Conservation (phyloP, 345 rosid genomes). For the Heritiera littoralis region DNA sequence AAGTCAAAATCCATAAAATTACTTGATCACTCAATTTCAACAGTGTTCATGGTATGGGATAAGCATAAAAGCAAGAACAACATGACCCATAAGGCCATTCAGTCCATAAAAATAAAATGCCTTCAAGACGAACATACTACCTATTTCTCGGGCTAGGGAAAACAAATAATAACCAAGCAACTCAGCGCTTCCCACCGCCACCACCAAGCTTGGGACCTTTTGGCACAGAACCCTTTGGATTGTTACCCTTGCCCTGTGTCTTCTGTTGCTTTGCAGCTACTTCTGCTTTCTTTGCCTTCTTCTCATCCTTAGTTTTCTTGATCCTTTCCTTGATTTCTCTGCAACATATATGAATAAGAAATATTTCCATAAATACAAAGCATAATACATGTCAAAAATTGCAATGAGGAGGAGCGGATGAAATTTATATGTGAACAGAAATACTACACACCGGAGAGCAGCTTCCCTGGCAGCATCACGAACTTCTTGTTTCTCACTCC, state of each 20-base stretch:
- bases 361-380: neutral
- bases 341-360: neutral
- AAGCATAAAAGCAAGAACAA: neutral
- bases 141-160: conserved; percentile 16
- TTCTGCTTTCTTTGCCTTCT: conserved; percentile 83
- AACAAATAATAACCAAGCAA: conserved; percentile 6
- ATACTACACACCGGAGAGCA: conserved; percentile 52
- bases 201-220: conserved; percentile 70
- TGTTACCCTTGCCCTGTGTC: conserved; percentile 46
- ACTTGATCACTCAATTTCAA: neutral
- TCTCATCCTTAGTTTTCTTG: conserved; percentile 83
- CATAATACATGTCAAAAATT: neutral
- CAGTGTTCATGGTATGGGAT: neutral
- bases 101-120: conserved; percentile 2
- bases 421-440: neutral
- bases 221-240: conserved; percentile 49
- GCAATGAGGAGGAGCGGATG: neutral
- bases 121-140: conserved; percentile 15
- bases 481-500: conserved; percentile 80
- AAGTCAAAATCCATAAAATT: neutral
- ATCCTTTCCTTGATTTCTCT: conserved; percentile 88
- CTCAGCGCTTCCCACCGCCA: conserved; percentile 72
- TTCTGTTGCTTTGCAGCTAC: conserved; percentile 58
- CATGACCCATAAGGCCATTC: neutral
- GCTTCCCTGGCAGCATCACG: conserved; percentile 86